Evolutionary conservation across 2,329 filamentous ascomycete genomes (phyloP).

Genomic region (Fusarium drepaniforme): DNA sequence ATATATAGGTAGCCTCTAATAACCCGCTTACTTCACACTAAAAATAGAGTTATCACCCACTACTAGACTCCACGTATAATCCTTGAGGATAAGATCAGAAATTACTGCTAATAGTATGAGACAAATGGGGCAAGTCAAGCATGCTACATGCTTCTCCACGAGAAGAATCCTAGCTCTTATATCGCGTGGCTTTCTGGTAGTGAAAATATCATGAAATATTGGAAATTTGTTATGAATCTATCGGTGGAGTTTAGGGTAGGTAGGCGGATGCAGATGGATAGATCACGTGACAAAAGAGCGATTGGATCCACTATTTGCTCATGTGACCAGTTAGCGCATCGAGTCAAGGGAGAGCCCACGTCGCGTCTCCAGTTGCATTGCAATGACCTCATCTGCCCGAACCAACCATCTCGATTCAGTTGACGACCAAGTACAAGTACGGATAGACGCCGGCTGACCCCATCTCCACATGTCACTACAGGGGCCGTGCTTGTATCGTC

Average conservation of each 20-base stretch:
- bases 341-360: neutral
- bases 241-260: neutral
- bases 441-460: neutral
- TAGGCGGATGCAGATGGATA: neutral
- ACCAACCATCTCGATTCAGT: neutral
- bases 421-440: neutral
- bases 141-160: too few species aligned
- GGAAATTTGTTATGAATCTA: neutral
- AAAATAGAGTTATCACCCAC: too few species aligned
- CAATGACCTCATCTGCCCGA: neutral
- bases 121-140: too few species aligned
- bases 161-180: neutral
- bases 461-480: neutral
- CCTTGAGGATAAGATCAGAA: too few species aligned
- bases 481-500: neutral
- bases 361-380: neutral
- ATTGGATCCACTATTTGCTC: neutral
- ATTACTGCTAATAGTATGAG: too few species aligned
- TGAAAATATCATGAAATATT: neutral
- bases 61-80: too few species aligned
- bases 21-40: too few species aligned
- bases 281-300: neutral
- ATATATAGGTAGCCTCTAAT: too few species aligned
- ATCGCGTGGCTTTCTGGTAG: neutral
- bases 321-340: neutral